Evolutionary conservation across 208 protist species (phyloP), one percentile per base, ranked within the genome.

Genomic region (Acanthamoeba polyphaga): DNA sequence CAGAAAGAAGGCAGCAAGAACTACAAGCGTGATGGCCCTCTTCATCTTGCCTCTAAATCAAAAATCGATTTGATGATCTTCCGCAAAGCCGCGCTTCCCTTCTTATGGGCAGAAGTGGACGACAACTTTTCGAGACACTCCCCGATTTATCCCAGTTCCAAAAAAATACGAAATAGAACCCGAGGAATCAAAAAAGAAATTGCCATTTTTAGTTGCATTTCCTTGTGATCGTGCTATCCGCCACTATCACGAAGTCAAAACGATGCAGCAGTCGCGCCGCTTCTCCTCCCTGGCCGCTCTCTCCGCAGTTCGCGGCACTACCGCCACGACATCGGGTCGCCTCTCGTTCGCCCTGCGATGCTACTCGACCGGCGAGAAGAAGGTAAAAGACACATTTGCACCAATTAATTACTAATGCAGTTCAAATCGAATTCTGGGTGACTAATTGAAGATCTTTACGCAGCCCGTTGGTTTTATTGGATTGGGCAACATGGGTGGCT

Each of bases 401-500:
- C 43, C 43, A 46, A 46, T 49, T 49, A 49, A 49, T 49, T 49
- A 49, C 43, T 49, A 49, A 10, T 10, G 43, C 43, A 49, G 6
- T 0, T 6, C 6, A 49, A 49, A 49, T 49, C 43, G 22, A 62
- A 62, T 5, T 62, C 38, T 38, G 38, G 43, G 43, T 10, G 60
- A 10, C 24, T 78, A 46, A 78, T 49, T 78, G 34, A 13, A 76
- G 7, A 43, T 80, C 10, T 17, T 78, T 49, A 60, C 5, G 60
- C 38, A 93, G 88, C 38, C 92, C n/a, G 95, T 98, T 17, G 98
- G 98, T 10, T 98, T 98, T 76, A 97, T 98, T 72, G 98, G 98
- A 51, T 93, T 98, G 2, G 98, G 98, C 78, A 97, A 98, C 76
- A 98, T 98, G 98, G 98, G 98, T 19, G 95, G 7, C 27, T 76